These are phyloP conservation scores for Sonneratia alba DNA, from an alignment of 345 rosid genomes.

Conservation along the genomic window DNA sequence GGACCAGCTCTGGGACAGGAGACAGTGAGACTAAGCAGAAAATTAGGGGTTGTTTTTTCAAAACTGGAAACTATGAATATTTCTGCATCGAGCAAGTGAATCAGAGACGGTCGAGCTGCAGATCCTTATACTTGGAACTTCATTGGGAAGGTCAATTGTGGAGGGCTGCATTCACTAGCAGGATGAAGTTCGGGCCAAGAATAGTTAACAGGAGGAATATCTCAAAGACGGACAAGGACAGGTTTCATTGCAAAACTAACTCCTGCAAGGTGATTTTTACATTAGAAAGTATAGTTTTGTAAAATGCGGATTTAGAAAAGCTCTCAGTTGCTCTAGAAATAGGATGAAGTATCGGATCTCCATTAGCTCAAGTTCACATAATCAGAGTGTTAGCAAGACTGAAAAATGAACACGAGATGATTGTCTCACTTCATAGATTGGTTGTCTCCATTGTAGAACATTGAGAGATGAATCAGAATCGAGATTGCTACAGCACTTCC, in stretches of 20 bases:
- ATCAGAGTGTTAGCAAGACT: neutral
- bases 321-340: neutral
- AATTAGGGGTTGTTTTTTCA: neutral
- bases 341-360: neutral
- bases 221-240: neutral
- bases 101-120: neutral
- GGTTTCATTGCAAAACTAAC: neutral
- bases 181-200: neutral
- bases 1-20: constrained; percentile 12
- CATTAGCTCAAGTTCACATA: too few relatives aligned
- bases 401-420: neutral
- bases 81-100: neutral
- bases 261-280: neutral
- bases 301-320: neutral
- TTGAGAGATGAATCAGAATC: neutral
- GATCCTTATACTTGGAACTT: neutral
- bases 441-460: neutral
- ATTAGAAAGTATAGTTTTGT: neutral
- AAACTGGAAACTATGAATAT: neutral
- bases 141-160: neutral
- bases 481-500: too few relatives aligned
- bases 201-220: neutral
- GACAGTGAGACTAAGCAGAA: neutral
- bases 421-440: neutral
- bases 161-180: neutral